Conservation (phyloP, 805 yeast genomes). For the Ogataea nakhonphanomensis region DNA sequence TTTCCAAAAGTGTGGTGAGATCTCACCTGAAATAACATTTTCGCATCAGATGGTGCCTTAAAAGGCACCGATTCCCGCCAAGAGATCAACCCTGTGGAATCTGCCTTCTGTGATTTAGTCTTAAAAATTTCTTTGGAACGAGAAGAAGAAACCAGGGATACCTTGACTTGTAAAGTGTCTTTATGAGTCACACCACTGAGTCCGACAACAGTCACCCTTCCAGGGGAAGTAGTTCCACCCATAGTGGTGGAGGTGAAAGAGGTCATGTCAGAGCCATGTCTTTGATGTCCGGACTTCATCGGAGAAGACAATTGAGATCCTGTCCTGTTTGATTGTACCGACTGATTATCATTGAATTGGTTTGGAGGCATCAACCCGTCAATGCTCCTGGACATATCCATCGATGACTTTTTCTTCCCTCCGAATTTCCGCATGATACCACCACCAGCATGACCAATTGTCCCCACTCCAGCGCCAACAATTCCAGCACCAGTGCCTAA, state of each 20-base stretch:
- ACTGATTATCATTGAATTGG: constrained; percentile 33
- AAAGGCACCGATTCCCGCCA: constrained; percentile 69
- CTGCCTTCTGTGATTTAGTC: constrained; percentile 56
- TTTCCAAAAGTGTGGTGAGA: constrained; percentile 74
- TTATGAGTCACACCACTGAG: constrained; percentile 18
- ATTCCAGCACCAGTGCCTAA: constrained; percentile 35
- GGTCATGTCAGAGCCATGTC: constrained; percentile 30
- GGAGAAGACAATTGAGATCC: constrained; percentile 18
- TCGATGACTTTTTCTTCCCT: constrained; percentile 19
- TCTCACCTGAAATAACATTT: constrained; percentile 55
- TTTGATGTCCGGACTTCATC: constrained; percentile 10
- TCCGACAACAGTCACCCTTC: constrained; percentile 50
- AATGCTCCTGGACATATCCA: constrained; percentile 13
- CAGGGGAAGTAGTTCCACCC: constrained; percentile 44
- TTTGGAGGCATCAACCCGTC: constrained; percentile 20
- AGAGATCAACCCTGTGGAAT: constrained; percentile 40
- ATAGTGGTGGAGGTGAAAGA: constrained; percentile 37
- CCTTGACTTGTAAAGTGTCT: constrained; percentile 48
- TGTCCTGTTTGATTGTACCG: constrained; percentile 34
- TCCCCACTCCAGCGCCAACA: constrained; percentile 43
- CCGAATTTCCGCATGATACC: constrained; percentile 21
- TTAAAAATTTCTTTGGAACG: constrained; percentile 58
- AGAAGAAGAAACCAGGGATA: constrained; percentile 36
- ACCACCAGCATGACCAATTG: constrained; percentile 39
- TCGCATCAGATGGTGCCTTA: constrained; percentile 60